Evolutionary conservation across 805 yeast genomes (phyloP), one percentile per base, ranked within the genome.

Genomic region (Priceomyces fermenticarens): DNA sequence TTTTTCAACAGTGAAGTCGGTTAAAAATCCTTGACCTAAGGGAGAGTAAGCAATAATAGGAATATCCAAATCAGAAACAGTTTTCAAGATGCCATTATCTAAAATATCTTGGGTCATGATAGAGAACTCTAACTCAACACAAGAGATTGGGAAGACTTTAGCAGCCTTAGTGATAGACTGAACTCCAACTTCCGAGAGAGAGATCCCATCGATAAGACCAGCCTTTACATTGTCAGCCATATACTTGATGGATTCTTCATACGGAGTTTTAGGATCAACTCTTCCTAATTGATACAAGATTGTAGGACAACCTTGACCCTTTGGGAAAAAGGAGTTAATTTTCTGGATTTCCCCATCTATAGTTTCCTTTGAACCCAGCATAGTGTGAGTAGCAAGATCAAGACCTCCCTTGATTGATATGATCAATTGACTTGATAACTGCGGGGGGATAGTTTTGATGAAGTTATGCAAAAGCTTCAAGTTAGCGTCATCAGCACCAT

Each of bases 41-140:
- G 97, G 97, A 26, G 95, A 84, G 62, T 89, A 89, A 17, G 89
- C 86, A 42, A 87, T 69, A 25, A 87, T 67, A 10, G 93, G 84
- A 41, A 89, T 75, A n/a, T 70, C 70, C 26, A 73, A 61, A 45
- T 83, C 78, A 15, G 76, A 72, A 48, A 83, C 78, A 3, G 75
- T 72, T 3, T 72, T 77, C 46, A 82, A 75, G 14, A 85, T 71
- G 1, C 91, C 96, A 55, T 85, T 80, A 2, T 57, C 44, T 33
- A 80, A 54, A 30, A 83, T 75, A 11, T 84, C 86, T 34, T 78
- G 74, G 11, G 80, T 60, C 65, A 83, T 78, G 42, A 90, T 57
- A 2, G 95, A 86, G 45, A 83, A 75, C 62, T 89, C 97, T 32
- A 85, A 72, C 65, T 89, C 97, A 33, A 85, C 86, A 49, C 79